A percentile compares a stretch with the other conserved stretches of the same genome.
phyloP scores from a whole-genome alignment of 805 yeast genomes.

The Danielozyma ontarioensis region DNA sequence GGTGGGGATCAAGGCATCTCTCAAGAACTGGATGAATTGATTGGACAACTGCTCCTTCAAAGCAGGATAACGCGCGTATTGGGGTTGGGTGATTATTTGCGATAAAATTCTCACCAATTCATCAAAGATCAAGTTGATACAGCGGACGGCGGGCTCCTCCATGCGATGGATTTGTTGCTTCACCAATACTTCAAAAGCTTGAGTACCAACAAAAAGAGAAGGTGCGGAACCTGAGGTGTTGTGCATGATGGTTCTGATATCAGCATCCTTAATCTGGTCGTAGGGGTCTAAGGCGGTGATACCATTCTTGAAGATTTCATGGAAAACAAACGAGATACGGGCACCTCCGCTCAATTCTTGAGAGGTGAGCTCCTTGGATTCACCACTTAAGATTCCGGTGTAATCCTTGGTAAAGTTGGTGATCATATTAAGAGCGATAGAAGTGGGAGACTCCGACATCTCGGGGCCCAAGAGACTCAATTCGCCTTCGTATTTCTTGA shows the following conservation, averaged over 20 bases:
- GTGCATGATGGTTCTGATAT: slow-evolving; percentile 94
- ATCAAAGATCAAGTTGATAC: slow-evolving; percentile 87
- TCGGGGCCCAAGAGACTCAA: slow-evolving; percentile 77
- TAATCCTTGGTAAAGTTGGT: slow-evolving; percentile 91
- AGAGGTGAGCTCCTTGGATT: slow-evolving; percentile 80
- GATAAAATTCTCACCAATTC: slow-evolving; percentile 88
- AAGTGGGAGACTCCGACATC: slow-evolving; percentile 81
- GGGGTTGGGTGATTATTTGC: slow-evolving; percentile 76
- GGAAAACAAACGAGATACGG: slow-evolving; percentile 93
- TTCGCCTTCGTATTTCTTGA: slow-evolving; percentile 76
- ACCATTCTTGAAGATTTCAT: slow-evolving; percentile 92
- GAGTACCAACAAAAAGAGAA: slow-evolving; percentile 92
- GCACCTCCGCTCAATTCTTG: slow-evolving; percentile 97
- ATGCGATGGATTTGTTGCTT: slow-evolving; percentile 73
- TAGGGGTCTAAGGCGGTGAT: slow-evolving; percentile 89
- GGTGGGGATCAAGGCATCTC: slow-evolving; percentile 79
- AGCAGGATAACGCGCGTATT: slow-evolving; percentile 84
- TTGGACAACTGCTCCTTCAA: slow-evolving; percentile 82
- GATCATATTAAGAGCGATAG: slow-evolving; percentile 83
- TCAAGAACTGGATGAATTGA: slow-evolving; percentile 71
- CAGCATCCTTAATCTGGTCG: slow-evolving; percentile 92
- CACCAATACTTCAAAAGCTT: slow-evolving; percentile 92
- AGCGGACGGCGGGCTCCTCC: slow-evolving; percentile 87
- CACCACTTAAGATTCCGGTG: slow-evolving; percentile 87
- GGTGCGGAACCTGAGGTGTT: slow-evolving; percentile 96